Evolutionary conservation across 768 basidiomycete species (phyloP).

Genomic region (Strobilomyces confusus): DNA sequence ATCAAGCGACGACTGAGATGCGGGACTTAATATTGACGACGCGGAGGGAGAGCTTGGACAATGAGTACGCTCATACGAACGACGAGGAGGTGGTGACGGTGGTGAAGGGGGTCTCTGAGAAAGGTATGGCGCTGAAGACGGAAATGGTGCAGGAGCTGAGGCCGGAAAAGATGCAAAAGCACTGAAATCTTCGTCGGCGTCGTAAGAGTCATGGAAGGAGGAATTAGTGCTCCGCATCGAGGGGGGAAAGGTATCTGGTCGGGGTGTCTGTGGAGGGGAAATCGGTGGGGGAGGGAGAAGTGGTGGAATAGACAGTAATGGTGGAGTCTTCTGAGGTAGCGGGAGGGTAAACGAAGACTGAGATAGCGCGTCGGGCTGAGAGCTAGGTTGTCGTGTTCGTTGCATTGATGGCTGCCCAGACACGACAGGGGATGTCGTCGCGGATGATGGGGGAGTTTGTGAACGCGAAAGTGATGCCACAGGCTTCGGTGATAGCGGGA

Average conservation of each 20-base stretch:
- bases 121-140: slow-evolving; percentile 5
- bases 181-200: slow-evolving; percentile 48
- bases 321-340: slow-evolving; percentile 21
- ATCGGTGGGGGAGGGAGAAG: slow-evolving; percentile 30
- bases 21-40: slow-evolving; percentile 25
- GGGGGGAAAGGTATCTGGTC: slow-evolving; percentile 15
- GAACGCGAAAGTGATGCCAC: slow-evolving; percentile 15
- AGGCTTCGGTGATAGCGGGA: slow-evolving; percentile 32
- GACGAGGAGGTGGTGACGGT: slow-evolving; percentile 28
- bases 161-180: slow-evolving; percentile 40
- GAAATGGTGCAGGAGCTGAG: slow-evolving; percentile 4
- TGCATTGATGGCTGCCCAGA: slow-evolving; percentile 4
- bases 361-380: slow-evolving; percentile 16
- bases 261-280: slow-evolving; percentile 31
- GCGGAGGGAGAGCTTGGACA: slow-evolving; percentile 22
- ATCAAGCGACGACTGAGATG: slow-evolving; percentile 21
- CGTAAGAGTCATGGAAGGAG: slow-evolving; percentile 17
- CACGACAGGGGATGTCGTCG: background rate
- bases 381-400: slow-evolving; percentile 17
- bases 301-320: slow-evolving; percentile 25
- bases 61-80: slow-evolving; percentile 23
- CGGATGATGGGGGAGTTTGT: slow-evolving; percentile 11
- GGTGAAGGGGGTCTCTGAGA: slow-evolving; percentile 20
- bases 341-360: slow-evolving; percentile 21
- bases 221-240: slow-evolving; percentile 3